Percentiles rank a stretch among this genome's conserved stretches.
These are phyloP conservation scores for Tetrapisispora arboricola DNA, from an alignment of 805 yeast genomes.

Conservation along the genomic window DNA sequence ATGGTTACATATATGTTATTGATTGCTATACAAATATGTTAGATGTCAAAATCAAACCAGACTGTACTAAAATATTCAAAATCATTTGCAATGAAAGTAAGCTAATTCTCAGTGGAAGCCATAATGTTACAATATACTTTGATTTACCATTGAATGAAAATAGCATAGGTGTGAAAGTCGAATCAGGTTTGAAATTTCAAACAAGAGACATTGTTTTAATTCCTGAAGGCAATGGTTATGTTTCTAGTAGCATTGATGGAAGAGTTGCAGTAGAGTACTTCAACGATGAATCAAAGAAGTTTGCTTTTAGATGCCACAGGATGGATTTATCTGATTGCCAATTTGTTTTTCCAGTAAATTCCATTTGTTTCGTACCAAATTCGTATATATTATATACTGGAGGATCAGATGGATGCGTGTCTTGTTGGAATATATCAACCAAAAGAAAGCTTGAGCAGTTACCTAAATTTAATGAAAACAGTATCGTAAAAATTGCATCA, in stretches of 20 bases:
- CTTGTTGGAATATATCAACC: constrained; percentile 82
- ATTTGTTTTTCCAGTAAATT: constrained; percentile 65
- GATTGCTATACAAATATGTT: constrained; percentile 32
- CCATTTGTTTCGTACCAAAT: constrained; percentile 66
- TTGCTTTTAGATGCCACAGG: constrained; percentile 79
- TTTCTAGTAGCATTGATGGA: constrained; percentile 70
- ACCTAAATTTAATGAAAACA: constrained; percentile 38
- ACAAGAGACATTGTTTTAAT: constrained; percentile 45
- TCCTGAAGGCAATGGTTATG: constrained; percentile 48
- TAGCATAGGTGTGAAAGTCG: constrained; percentile 20
- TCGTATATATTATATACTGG: constrained; percentile 78
- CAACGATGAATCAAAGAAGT: constrained; percentile 40
- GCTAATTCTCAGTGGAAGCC: constrained; percentile 45
- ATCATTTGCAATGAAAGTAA: constrained; percentile 44
- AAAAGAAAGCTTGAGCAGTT: constrained; percentile 67
- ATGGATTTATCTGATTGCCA: constrained; percentile 37
- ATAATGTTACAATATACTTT: constrained; percentile 34
- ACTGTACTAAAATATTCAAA: constrained; percentile 32
- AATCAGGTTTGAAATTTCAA: constrained; percentile 59
- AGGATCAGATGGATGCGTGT: constrained; percentile 83
- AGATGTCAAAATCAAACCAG: constrained; percentile 2
- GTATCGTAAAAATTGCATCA: constrained; percentile 34
- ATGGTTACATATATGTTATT: constrained; percentile 37
- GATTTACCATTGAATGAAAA: constrained; percentile 9
- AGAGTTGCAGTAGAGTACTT: constrained; percentile 66